Evolutionary conservation across 805 yeast genomes (phyloP).

Genomic region (Yarrowia hollandica): DNA sequence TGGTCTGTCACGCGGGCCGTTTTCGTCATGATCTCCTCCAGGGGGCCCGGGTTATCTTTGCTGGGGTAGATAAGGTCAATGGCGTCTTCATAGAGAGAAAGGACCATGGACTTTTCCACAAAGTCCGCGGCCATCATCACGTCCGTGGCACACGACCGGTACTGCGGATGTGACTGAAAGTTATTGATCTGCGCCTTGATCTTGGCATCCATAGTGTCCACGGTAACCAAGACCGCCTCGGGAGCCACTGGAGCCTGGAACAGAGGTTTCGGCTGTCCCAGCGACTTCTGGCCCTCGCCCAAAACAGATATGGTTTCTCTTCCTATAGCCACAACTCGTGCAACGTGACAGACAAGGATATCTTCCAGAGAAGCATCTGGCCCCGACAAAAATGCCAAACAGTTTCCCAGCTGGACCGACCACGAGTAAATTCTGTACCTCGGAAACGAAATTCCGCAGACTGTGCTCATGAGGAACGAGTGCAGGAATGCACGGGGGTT

Average conservation of each 20-base stretch:
- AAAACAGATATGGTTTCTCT: not conserved
- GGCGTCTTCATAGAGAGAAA: slow-evolving; percentile 14
- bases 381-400: slow-evolving; percentile 14
- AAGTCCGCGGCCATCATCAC: slow-evolving; percentile 18
- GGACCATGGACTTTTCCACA: slow-evolving; percentile 8
- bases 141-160: slow-evolving; percentile 1
- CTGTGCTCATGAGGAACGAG: slow-evolving; percentile 16
- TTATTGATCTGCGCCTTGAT: not conserved
- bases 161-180: slow-evolving; percentile 22
- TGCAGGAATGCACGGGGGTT: slow-evolving; percentile 19
- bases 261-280: slow-evolving; percentile 13
- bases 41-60: not conserved
- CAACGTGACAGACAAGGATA: slow-evolving; percentile 8
- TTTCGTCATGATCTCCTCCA: not conserved
- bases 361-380: slow-evolving; percentile 25
- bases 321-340: slow-evolving; percentile 1
- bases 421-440: slow-evolving; percentile 24
- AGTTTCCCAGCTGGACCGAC: slow-evolving; percentile 27
- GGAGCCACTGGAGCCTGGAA: slow-evolving; percentile 8
- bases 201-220: slow-evolving; percentile 3
- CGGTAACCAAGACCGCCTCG: not conserved
- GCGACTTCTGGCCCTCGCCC: slow-evolving; percentile 20
- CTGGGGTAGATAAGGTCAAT: not conserved
- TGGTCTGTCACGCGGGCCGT: not conserved
- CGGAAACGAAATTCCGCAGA: slow-evolving; percentile 20